These are phyloP conservation scores for Thymus quinquecostatus DNA, from an alignment of 257 asterid genomes.

Conservation along the genomic window DNA sequence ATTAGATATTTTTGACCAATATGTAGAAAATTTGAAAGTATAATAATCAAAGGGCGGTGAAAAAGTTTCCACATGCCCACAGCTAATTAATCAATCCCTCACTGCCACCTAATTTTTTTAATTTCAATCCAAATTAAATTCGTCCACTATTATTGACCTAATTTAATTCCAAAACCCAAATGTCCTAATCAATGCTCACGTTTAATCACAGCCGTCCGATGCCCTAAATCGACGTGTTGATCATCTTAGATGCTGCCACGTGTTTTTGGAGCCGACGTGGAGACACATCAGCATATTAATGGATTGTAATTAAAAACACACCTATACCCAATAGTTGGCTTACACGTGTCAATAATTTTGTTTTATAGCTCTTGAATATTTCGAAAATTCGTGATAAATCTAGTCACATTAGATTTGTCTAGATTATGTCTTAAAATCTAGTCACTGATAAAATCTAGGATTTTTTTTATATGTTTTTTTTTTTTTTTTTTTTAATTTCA, in stretches of 20 bases:
- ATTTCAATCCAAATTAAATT: not conserved
- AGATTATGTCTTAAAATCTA: not conserved
- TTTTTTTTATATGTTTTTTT: no score
- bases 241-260: not conserved
- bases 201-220: conserved; percentile 26
- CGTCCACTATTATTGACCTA: conserved; percentile 35
- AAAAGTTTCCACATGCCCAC: conserved; percentile 15
- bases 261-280: conserved; percentile 34
- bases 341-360: conserved; percentile 32
- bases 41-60: conserved; percentile 31
- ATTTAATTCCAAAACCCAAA: conserved; percentile 4
- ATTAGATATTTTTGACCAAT: not conserved
- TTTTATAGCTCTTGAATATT: not conserved
- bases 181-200: conserved; percentile 7
- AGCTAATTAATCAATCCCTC: not conserved
- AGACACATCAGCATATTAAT: conserved; percentile 34
- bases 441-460: not conserved
- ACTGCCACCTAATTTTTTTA: conserved; percentile 9
- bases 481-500: no score
- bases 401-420: conserved; percentile 21
- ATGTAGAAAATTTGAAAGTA: not conserved
- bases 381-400: conserved; percentile 10
- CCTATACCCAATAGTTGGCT: not conserved
- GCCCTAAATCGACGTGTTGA: conserved; percentile 10
- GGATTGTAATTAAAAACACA: not conserved